Percentiles rank a stretch among this genome's conserved stretches.
phyloP scores from a whole-genome alignment of 164 flowering plant species.

The Malania oleifera region DNA sequence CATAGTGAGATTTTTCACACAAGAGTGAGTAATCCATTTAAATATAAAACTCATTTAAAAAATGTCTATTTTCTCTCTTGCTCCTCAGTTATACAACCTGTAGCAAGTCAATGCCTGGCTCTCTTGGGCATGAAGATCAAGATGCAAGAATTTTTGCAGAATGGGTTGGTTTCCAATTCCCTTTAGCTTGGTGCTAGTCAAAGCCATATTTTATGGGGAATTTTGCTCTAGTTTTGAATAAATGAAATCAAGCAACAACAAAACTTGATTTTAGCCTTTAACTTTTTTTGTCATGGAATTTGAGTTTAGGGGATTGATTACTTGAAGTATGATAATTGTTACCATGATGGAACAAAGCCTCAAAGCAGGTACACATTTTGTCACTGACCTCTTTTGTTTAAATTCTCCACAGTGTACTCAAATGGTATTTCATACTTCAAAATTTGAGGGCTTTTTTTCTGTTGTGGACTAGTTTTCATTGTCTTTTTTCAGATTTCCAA shows the following conservation, averaged over 20 bases:
- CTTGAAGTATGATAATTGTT: constrained; percentile 53
- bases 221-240: too few species aligned
- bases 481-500: too few species aligned
- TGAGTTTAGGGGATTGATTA: constrained; percentile 39
- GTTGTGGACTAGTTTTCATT: too few species aligned
- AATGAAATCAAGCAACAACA: background rate
- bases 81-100: constrained; percentile 34
- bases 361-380: constrained; percentile 21
- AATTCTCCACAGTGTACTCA: background rate
- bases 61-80: background rate
- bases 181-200: background rate
- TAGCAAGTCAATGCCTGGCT: constrained; percentile 49
- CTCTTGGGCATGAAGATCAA: constrained; percentile 47
- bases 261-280: background rate
- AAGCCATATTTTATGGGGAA: too few species aligned
- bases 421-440: too few species aligned
- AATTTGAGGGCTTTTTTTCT: too few species aligned
- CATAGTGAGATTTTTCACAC: too few species aligned
- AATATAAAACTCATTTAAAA: background rate
- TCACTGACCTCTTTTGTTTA: background rate
- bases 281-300: background rate
- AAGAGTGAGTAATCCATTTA: background rate
- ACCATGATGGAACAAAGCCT: constrained; percentile 31
- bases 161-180: constrained; percentile 47
- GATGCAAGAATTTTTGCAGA: constrained; percentile 47